A percentile compares a stretch with the other conserved stretches of the same genome.
Conservation (phyloP, 495 filamentous ascomycete genomes). For the Letharia columbiana region DNA sequence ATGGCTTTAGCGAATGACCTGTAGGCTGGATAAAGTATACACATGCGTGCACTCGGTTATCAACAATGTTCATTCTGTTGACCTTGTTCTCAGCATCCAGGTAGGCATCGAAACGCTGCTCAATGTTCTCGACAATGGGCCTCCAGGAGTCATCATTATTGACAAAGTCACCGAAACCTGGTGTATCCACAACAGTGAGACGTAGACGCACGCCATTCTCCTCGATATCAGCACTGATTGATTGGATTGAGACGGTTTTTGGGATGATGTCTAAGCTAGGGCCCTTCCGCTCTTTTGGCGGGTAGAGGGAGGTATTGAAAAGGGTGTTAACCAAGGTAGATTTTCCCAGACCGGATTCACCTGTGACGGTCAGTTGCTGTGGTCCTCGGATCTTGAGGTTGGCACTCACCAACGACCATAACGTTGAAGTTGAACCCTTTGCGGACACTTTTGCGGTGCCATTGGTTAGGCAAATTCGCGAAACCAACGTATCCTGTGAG, state of each 20-base stretch:
- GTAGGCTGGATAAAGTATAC: conserved; percentile 99
- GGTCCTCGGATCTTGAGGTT: conserved; percentile 25
- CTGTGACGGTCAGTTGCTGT: conserved; percentile 40
- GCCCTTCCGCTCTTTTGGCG: conserved; percentile 93
- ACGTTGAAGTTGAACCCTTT: conserved; percentile 99
- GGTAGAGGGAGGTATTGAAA: conserved; percentile 99
- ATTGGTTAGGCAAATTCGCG: conserved; percentile 97
- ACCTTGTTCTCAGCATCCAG: conserved; percentile 99
- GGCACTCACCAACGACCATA: conserved; percentile 88
- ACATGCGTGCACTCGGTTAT: conserved; percentile 96
- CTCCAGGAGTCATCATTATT: conserved; percentile 99
- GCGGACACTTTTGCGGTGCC: conserved; percentile 99
- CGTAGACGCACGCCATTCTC: conserved; percentile 97
- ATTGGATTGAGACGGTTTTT: conserved; percentile 98
- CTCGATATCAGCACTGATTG: conserved; percentile 97
- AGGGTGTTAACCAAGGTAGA: conserved; percentile 98
- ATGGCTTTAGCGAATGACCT: conserved; percentile 96
- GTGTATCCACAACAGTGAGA: conserved; percentile 93
- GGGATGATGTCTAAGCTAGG: conserved; percentile 96
- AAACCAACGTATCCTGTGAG: conserved; percentile 97
- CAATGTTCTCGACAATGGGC: conserved; percentile 98
- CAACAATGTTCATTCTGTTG: conserved; percentile 98
- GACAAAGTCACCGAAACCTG: conserved; percentile 97
- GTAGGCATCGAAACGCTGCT: conserved; percentile 96
- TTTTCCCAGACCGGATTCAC: conserved; percentile 98